These are phyloP conservation scores for Phanerodontia chrysosporium DNA, from an alignment of 768 basidiomycete species.

Conservation along the genomic window DNA sequence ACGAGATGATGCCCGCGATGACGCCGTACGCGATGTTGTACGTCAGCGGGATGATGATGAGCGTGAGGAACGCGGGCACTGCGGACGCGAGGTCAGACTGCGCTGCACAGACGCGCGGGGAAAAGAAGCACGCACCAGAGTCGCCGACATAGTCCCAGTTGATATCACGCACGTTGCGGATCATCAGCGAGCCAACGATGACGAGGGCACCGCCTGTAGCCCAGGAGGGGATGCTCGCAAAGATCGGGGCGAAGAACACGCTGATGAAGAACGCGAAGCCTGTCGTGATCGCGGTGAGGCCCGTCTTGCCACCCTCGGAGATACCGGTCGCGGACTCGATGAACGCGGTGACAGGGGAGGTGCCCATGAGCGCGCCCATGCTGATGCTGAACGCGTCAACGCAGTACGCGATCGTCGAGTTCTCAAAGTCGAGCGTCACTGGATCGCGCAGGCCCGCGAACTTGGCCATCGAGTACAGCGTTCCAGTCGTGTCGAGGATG, in stretches of 20 bases:
- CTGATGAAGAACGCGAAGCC: constrained; percentile 78
- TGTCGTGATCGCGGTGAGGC: constrained; percentile 69
- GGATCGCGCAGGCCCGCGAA: constrained; percentile 86
- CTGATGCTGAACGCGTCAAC: constrained; percentile 79
- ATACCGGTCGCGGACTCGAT: constrained; percentile 84
- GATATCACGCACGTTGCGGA: constrained; percentile 79
- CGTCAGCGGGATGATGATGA: constrained; percentile 74
- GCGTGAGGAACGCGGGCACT: constrained; percentile 81
- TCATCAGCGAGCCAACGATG: constrained; percentile 87
- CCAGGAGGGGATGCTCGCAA: constrained; percentile 83
- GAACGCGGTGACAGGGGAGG: constrained; percentile 78
- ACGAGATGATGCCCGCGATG: constrained; percentile 72
- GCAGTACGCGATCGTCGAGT: constrained; percentile 77
- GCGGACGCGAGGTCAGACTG: constrained; percentile 23
- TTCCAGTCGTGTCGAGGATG: constrained; percentile 68
- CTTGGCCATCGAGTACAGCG: constrained; percentile 87
- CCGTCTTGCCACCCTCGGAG: constrained; percentile 84
- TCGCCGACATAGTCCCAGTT: constrained; percentile 90
- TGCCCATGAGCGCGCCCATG: constrained; percentile 77
- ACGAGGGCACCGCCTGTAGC: constrained; percentile 84
- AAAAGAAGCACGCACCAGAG: neutral
- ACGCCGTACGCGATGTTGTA: constrained; percentile 90
- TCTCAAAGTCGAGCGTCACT: constrained; percentile 83
- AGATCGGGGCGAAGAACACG: constrained; percentile 86
- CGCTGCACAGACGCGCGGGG: no score